Percentiles rank a stretch among this genome's conserved stretches.
Conservation (phyloP, 129 eudicot species). For the Artemisia annua region DNA sequence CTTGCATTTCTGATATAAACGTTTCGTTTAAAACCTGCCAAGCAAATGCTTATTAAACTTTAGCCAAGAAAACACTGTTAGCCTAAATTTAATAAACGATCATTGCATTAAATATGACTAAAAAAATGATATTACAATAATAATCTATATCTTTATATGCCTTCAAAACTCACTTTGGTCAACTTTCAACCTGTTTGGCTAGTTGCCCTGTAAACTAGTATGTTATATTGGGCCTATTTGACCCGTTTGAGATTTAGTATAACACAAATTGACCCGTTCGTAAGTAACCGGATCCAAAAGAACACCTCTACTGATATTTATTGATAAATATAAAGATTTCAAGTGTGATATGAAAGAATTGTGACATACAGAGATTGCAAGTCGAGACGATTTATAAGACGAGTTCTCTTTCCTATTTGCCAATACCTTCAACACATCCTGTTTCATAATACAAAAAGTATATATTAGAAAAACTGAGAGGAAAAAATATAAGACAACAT, state of each 20-base stretch:
- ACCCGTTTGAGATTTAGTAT: not conserved
- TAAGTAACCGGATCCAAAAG: too few species aligned
- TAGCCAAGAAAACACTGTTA: too few species aligned
- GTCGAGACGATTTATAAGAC: conserved; percentile 66
- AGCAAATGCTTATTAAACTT: not conserved
- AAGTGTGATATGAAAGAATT: not conserved
- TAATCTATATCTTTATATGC: too few species aligned
- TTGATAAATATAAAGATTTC: not conserved
- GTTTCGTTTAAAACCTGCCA: conserved; percentile 73
- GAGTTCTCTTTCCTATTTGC: conserved; percentile 58
- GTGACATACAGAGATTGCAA: conserved; percentile 66
- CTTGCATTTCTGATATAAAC: conserved; percentile 65
- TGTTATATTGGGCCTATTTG: too few species aligned
- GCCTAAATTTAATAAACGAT: too few species aligned
- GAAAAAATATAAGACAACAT: not conserved
- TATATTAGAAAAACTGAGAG: not conserved
- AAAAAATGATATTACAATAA: too few species aligned
- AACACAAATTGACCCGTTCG: not conserved
- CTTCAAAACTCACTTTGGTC: too few species aligned
- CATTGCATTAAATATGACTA: too few species aligned
- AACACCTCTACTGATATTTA: too few species aligned
- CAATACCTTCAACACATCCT: conserved; percentile 66
- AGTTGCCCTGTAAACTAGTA: too few species aligned
- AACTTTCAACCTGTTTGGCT: too few species aligned
- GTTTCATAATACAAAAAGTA: conserved; percentile 2